Percentiles rank a stretch among this genome's conserved stretches.
Conservation (phyloP, 2,329 filamentous ascomycete species). For the Fusarium agapanthi region DNA sequence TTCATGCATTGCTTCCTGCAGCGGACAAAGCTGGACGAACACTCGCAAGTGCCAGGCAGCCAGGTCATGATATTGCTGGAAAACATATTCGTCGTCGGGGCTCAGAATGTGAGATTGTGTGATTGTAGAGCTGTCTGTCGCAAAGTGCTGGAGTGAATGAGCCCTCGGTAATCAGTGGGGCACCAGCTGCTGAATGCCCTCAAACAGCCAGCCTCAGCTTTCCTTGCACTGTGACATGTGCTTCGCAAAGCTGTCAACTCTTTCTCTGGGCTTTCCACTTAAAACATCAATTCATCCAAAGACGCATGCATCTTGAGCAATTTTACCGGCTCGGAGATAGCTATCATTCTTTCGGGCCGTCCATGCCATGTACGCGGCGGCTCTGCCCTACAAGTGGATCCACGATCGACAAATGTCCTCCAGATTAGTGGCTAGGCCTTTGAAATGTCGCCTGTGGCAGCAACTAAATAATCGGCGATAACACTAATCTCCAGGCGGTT, state of each 20-base stretch:
- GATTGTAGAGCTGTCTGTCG: not conserved
- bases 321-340: not conserved
- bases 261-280: not conserved
- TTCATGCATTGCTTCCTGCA: not conserved
- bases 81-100: not conserved
- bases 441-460: not conserved
- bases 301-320: too few species aligned
- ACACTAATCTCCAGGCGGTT: not conserved
- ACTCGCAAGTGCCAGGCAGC: not conserved
- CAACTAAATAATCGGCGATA: not conserved
- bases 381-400: not conserved
- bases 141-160: not conserved
- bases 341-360: not conserved
- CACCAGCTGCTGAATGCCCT: too few species aligned
- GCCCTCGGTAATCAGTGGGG: not conserved
- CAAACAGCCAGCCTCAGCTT: not conserved
- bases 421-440: not conserved
- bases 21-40: too few species aligned
- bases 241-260: not conserved
- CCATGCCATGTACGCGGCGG: too few species aligned
- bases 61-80: too few species aligned
- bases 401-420: not conserved
- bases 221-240: not conserved
- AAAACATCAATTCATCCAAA: too few species aligned
- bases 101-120: too few species aligned